These are phyloP conservation scores for Poa pratensis DNA, from an alignment of 176 grass and related monocot species.

Conservation along the genomic window DNA sequence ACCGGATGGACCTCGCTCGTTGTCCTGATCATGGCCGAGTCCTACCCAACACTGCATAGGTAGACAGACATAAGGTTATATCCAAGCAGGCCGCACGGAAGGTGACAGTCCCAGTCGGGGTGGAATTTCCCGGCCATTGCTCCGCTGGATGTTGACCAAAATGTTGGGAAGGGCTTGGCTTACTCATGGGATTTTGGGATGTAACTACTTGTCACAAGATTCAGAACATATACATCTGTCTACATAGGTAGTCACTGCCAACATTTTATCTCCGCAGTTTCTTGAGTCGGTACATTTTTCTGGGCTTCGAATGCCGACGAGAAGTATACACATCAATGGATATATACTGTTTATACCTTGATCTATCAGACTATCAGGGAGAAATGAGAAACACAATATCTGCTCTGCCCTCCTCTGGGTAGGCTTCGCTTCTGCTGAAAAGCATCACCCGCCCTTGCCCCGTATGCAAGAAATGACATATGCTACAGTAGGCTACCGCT, in stretches of 20 bases:
- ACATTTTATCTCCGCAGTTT: not conserved
- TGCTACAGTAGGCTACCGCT: no score
- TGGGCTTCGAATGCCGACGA: not conserved
- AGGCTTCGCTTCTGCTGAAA: not conserved
- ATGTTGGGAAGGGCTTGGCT: not conserved
- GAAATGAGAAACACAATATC: not conserved
- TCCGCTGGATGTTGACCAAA: not conserved
- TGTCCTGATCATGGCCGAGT: conserved; percentile 83
- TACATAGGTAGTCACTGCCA: not conserved
- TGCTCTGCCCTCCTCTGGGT: not conserved
- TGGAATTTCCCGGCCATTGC: not conserved
- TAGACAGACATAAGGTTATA: conserved; percentile 50
- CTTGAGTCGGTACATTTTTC: not conserved
- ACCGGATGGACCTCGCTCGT: conserved; percentile 93
- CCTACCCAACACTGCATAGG: conserved; percentile 73
- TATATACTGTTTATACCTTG: not conserved
- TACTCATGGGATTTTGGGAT: conserved; percentile 7
- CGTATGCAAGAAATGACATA: not conserved
- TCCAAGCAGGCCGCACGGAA: not conserved
- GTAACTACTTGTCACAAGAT: not conserved
- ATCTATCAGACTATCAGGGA: not conserved
- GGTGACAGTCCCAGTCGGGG: not conserved
- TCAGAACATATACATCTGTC: not conserved
- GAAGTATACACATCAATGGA: not conserved
- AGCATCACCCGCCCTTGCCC: not conserved